Evolutionary conservation across 2,329 filamentous ascomycete species (phyloP).

Genomic region (Calonectria naviculata): DNA sequence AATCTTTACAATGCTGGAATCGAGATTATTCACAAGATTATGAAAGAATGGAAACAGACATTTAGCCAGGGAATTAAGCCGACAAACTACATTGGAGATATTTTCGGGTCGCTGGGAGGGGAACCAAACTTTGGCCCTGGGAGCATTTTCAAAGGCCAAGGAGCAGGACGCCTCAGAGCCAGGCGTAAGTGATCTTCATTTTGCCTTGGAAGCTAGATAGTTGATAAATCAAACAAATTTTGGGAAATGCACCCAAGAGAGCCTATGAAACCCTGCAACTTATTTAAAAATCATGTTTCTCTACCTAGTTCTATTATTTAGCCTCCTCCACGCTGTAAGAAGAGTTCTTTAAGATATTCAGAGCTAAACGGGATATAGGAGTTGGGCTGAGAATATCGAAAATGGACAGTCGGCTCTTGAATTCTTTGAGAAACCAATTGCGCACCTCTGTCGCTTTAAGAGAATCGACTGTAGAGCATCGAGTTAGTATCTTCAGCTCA

Average conservation of each 20-base stretch:
- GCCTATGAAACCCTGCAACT: no score
- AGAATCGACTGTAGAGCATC: neutral
- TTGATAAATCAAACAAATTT: no score
- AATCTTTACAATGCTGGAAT: conserved; percentile 30
- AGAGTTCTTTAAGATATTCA: neutral
- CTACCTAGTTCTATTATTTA: neutral
- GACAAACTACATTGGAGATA: conserved; percentile 30
- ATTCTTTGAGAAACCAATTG: neutral
- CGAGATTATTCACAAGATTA: conserved; percentile 24
- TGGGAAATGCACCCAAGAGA: no score
- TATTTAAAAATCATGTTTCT: no score
- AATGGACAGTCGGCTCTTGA: neutral
- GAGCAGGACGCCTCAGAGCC: neutral
- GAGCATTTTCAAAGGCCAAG: conserved; percentile 1
- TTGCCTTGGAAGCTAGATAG: neutral
- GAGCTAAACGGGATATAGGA: neutral
- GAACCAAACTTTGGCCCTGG: conserved; percentile 27
- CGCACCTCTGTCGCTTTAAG: neutral
- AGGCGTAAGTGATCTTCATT: neutral
- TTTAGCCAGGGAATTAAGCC: conserved; percentile 22
- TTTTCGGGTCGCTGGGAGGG: conserved; percentile 33
- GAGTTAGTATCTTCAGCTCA: no score
- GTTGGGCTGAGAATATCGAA: neutral
- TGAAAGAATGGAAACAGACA: conserved; percentile 21
- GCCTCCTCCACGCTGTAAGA: neutral